A percentile compares a stretch with the other conserved stretches of the same genome.
Conservation (phyloP, 2,329 filamentous ascomycete genomes). For the Paecilomyces dactylethromorphus region DNA sequence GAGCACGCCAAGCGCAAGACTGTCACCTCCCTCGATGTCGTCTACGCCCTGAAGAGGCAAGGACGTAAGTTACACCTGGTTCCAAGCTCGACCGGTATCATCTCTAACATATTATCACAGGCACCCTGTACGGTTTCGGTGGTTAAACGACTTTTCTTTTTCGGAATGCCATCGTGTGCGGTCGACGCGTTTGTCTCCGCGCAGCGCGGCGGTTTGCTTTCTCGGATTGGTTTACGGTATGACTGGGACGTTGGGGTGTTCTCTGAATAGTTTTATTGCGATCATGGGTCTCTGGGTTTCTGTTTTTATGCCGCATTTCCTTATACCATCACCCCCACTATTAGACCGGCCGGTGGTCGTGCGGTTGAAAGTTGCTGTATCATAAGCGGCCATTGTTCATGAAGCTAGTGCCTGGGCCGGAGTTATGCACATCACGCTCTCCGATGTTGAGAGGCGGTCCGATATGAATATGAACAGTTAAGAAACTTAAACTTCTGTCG, state of each 20-base stretch:
- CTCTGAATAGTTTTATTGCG: conserved; percentile 29
- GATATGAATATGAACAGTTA: conserved; percentile 2
- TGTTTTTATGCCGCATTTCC: conserved; percentile 29
- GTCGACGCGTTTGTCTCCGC: conserved; percentile 23
- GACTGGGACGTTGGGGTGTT: conserved; percentile 39
- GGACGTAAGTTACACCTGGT: conserved; percentile 44
- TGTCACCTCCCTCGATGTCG: conserved; percentile 53
- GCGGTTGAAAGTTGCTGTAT: conserved; percentile 35
- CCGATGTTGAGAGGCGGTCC: background rate
- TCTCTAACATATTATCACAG: conserved; percentile 17
- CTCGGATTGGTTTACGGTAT: conserved; percentile 37
- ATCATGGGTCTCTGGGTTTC: conserved; percentile 39
- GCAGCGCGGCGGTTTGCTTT: conserved; percentile 30
- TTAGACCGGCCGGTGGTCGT: conserved; percentile 27
- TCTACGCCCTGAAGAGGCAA: conserved; percentile 60
- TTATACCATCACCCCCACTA: conserved; percentile 32
- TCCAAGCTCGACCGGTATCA: conserved; percentile 9
- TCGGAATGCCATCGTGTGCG: conserved; percentile 25
- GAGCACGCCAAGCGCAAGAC: conserved; percentile 70
- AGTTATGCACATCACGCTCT: conserved; percentile 1
- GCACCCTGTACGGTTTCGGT: conserved; percentile 84
- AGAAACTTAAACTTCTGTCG: background rate
- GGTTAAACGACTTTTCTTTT: conserved; percentile 53
- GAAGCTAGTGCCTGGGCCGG: conserved; percentile 22
- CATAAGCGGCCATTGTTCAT: conserved; percentile 23